phyloP scores from a whole-genome alignment of 2,329 filamentous ascomycete species.

The Cercospora janseana region DNA sequence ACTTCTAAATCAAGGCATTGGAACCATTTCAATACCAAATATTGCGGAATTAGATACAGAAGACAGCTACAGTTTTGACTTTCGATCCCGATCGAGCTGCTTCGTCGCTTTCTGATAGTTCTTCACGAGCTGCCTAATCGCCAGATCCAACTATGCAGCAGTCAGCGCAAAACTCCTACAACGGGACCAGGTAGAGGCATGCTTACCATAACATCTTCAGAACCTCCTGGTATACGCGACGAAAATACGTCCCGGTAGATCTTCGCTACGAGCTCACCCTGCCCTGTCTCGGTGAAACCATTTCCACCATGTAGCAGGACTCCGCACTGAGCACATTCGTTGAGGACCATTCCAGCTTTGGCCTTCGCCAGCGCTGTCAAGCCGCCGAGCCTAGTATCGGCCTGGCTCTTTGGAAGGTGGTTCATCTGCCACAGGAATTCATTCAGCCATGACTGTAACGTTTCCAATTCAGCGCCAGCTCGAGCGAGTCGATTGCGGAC shows the following conservation, averaged over 20 bases:
- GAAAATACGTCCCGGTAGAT: conserved; percentile 39
- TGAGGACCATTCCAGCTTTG: conserved; percentile 66
- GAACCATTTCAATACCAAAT: too few species aligned
- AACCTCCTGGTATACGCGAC: conserved; percentile 52
- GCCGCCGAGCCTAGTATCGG: conserved; percentile 63
- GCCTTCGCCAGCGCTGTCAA: conserved; percentile 72
- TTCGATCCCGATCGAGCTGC: conserved; percentile 45
- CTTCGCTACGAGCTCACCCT: conserved; percentile 68
- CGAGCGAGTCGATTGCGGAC: conserved; percentile 68
- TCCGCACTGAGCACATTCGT: conserved; percentile 66
- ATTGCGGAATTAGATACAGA: neutral
- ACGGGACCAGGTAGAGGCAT: neutral
- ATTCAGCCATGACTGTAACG: conserved; percentile 69
- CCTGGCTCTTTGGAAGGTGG: conserved; percentile 55
- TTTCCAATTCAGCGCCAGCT: conserved; percentile 64
- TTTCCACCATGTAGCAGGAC: conserved; percentile 69
- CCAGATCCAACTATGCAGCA: conserved; percentile 54
- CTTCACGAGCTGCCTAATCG: conserved; percentile 67
- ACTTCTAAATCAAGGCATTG: too few species aligned
- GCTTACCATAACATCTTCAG: conserved; percentile 63
- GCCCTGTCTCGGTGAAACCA: conserved; percentile 66
- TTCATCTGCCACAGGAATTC: conserved; percentile 66
- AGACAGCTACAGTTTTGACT: conserved; percentile 48
- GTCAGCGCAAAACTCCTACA: neutral
- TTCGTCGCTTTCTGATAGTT: conserved; percentile 60